These are phyloP conservation scores for Termitomyces eurrhizus DNA, from an alignment of 768 basidiomycete genomes.

Conservation along the genomic window DNA sequence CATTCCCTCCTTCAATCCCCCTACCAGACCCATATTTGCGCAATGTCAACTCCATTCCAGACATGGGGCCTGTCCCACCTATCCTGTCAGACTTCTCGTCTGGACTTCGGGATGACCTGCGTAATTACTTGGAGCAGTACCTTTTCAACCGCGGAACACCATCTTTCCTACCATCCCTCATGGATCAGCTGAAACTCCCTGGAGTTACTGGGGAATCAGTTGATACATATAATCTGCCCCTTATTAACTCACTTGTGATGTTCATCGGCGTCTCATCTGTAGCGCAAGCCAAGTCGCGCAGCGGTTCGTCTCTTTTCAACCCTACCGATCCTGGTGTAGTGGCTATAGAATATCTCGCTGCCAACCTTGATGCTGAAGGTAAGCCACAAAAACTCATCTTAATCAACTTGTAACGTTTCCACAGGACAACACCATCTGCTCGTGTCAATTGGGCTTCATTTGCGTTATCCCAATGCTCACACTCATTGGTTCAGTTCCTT, in stretches of 20 bases:
- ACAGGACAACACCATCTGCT: slow-evolving; percentile 93
- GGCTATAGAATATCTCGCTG: slow-evolving; percentile 76
- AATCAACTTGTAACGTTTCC: background rate
- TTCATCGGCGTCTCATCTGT: slow-evolving; percentile 94
- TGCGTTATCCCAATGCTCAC: slow-evolving; percentile 98
- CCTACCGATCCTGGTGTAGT: slow-evolving; percentile 81
- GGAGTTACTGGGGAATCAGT: slow-evolving; percentile 39
- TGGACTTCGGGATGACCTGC: slow-evolving; percentile 75
- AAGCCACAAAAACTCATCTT: slow-evolving; percentile 17
- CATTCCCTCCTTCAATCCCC: slow-evolving; percentile 78
- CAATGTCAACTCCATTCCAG: slow-evolving; percentile 68
- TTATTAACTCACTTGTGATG: slow-evolving; percentile 93
- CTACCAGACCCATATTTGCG: slow-evolving; percentile 88
- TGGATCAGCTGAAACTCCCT: slow-evolving; percentile 65
- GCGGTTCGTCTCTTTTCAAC: slow-evolving; percentile 78
- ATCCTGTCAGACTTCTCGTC: slow-evolving; percentile 90
- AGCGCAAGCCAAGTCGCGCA: slow-evolving; percentile 82
- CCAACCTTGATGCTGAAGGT: slow-evolving; percentile 91
- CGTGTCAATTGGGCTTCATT: slow-evolving; percentile 88
- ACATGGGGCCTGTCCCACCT: slow-evolving; percentile 90
- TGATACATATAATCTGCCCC: slow-evolving; percentile 79
- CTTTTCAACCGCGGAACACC: slow-evolving; percentile 72
- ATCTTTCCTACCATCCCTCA: slow-evolving; percentile 72
- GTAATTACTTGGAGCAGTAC: slow-evolving; percentile 78
- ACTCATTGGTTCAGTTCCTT: slow-evolving; percentile 97